A percentile compares a stretch with the other conserved stretches of the same genome.
Evolutionary conservation across 805 yeast species (phyloP).

Genomic region (Danielozyma ontarioensis): DNA sequence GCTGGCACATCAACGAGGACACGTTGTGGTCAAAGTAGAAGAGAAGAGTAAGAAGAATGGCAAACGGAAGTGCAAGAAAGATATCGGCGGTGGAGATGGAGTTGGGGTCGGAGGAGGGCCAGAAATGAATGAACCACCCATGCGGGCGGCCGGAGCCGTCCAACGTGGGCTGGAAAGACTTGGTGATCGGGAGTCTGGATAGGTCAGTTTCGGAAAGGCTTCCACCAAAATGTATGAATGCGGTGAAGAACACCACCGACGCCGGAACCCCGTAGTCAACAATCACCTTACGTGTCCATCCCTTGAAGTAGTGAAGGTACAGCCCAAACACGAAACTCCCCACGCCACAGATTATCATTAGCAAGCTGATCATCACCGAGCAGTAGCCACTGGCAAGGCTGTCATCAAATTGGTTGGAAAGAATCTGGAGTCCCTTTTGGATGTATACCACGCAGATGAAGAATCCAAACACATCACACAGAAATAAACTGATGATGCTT

Average conservation of each 20-base stretch:
- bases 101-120: slow-evolving; percentile 42
- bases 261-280: slow-evolving; percentile 85
- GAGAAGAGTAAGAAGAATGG: slow-evolving; percentile 71
- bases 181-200: slow-evolving; percentile 61
- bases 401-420: slow-evolving; percentile 59
- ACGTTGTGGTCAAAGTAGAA: slow-evolving; percentile 96
- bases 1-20: slow-evolving; percentile 89
- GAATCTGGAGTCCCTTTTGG: slow-evolving; percentile 84
- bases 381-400: slow-evolving; percentile 56
- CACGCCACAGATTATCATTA: slow-evolving; percentile 78
- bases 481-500: slow-evolving; percentile 69
- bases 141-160: slow-evolving; percentile 33
- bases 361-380: slow-evolving; percentile 65
- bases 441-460: slow-evolving; percentile 85
- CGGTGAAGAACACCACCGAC: slow-evolving; percentile 84
- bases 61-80: slow-evolving; percentile 91
- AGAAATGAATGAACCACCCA: slow-evolving; percentile 77
- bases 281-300: slow-evolving; percentile 59
- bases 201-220: slow-evolving; percentile 52
- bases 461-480: slow-evolving; percentile 91
- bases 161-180: slow-evolving; percentile 70
- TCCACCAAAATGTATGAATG: slow-evolving; percentile 90
- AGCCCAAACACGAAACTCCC: slow-evolving; percentile 53
- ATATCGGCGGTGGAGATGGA: slow-evolving; percentile 61
- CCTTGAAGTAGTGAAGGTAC: slow-evolving; percentile 56